A percentile compares a stretch with the other conserved stretches of the same genome.
These are phyloP conservation scores for Suillus spraguei DNA, from an alignment of 768 basidiomycete genomes.

Conservation along the genomic window DNA sequence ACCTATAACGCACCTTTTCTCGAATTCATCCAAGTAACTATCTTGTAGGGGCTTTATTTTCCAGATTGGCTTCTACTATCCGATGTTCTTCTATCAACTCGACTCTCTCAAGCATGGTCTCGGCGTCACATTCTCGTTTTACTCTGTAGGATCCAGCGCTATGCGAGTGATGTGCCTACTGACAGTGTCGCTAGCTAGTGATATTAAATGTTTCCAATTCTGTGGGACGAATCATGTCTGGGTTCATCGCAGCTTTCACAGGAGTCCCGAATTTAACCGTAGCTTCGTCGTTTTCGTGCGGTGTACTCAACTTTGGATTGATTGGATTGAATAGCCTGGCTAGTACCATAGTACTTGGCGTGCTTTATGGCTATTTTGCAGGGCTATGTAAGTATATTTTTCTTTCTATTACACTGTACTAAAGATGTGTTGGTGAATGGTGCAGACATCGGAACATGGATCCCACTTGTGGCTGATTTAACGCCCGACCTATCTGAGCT, in stretches of 20 bases:
- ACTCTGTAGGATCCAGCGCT: slow-evolving; percentile 41
- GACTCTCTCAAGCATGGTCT: slow-evolving; percentile 51
- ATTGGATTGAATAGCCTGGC: slow-evolving; percentile 39
- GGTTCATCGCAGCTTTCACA: slow-evolving; percentile 41
- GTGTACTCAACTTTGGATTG: slow-evolving; percentile 45
- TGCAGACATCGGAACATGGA: slow-evolving; percentile 39
- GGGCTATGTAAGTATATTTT: slow-evolving; percentile 40
- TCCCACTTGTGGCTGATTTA: slow-evolving; percentile 46
- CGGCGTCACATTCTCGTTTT: slow-evolving; percentile 52
- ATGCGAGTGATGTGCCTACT: not conserved
- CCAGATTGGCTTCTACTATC: slow-evolving; percentile 46
- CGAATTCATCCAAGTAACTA: not conserved
- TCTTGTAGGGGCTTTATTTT: slow-evolving; percentile 25
- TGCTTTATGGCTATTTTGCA: slow-evolving; percentile 50
- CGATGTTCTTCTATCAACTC: slow-evolving; percentile 60
- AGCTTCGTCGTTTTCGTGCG: slow-evolving; percentile 32
- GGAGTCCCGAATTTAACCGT: slow-evolving; percentile 49
- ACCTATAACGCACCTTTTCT: not conserved
- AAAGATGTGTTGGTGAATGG: not conserved
- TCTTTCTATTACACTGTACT: not conserved
- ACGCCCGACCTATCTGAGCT: slow-evolving; percentile 51
- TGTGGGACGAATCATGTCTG: slow-evolving; percentile 52
- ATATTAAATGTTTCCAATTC: slow-evolving; percentile 54
- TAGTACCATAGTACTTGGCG: slow-evolving; percentile 41
- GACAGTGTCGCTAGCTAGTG: slow-evolving; percentile 39